Conservation (phyloP, 345 rosid genomes). For the Pistacia integerrima region DNA sequence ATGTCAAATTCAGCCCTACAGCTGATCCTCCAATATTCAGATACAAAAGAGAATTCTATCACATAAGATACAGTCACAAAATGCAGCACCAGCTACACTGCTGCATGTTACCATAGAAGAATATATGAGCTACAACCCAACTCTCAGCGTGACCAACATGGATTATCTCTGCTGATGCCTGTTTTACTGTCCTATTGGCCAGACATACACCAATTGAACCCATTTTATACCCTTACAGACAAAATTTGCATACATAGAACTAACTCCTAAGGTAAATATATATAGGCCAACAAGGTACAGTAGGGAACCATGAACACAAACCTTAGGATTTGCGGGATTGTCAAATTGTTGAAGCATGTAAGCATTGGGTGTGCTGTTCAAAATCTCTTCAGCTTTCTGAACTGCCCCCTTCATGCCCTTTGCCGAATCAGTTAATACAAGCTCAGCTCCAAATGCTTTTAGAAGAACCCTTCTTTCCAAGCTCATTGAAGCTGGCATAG, state of each 20-base stretch:
- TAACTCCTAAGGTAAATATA: not conserved
- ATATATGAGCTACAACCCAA: not conserved
- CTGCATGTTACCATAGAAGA: not conserved
- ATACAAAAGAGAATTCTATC: no score
- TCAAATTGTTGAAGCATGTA: slow-evolving; percentile 89
- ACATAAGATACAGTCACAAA: not conserved
- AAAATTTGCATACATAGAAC: slow-evolving; percentile 4
- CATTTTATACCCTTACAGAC: not conserved
- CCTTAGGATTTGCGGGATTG: slow-evolving; percentile 90
- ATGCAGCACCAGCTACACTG: not conserved
- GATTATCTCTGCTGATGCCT: not conserved
- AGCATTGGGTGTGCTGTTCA: slow-evolving; percentile 58
- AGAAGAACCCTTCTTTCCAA: slow-evolving; percentile 85
- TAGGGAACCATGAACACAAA: slow-evolving; percentile 24
- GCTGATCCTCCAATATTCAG: not conserved
- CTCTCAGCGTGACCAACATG: not conserved
- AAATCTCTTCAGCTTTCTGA: slow-evolving; percentile 75
- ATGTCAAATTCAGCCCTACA: not conserved
- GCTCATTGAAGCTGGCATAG: slow-evolving; percentile 87
- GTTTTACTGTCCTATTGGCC: not conserved
- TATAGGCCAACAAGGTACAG: not conserved
- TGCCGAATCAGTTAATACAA: slow-evolving; percentile 75
- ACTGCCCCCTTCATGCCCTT: slow-evolving; percentile 81
- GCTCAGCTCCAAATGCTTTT: slow-evolving; percentile 89
- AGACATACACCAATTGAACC: not conserved